phyloP scores from a whole-genome alignment of 257 asterid species.

The Salvia hispanica region DNA sequence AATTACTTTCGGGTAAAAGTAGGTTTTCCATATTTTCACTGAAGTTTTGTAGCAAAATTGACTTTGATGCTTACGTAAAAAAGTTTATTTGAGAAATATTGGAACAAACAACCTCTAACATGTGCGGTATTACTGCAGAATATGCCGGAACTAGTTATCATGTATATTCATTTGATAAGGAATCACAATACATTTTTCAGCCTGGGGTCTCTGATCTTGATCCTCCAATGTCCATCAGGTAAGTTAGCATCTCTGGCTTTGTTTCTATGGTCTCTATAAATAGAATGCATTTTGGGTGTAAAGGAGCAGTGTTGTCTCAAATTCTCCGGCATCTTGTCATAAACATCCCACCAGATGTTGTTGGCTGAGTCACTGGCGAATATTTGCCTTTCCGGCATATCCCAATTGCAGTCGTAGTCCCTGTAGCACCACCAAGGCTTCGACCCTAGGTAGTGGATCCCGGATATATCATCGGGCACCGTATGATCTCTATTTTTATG shows the following conservation, averaged over 20 bases:
- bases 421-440: conserved; percentile 82
- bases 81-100: no score
- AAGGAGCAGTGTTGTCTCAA: conserved; percentile 48
- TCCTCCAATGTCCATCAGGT: conserved; percentile 63
- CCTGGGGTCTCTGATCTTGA: conserved; percentile 55
- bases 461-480: conserved; percentile 23
- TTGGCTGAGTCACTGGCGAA: conserved; percentile 72
- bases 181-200: no score
- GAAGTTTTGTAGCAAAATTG: no score
- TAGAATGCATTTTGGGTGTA: conserved; percentile 42
- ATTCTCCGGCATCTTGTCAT: conserved; percentile 51
- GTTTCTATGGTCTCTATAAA: conserved; percentile 36
- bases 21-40: no score
- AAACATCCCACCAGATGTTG: conserved; percentile 62
- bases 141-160: no score
- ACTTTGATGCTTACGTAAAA: neutral
- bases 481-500: neutral
- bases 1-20: no score
- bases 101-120: neutral
- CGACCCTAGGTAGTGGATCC: conserved; percentile 67
- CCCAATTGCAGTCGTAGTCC: conserved; percentile 88
- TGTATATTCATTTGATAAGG: neutral
- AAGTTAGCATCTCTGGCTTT: conserved; percentile 43
- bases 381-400: conserved; percentile 24
- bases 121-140: no score